Conservation (phyloP, 1,284 basidiomycete species). For the Ustilago trichophora region DNA sequence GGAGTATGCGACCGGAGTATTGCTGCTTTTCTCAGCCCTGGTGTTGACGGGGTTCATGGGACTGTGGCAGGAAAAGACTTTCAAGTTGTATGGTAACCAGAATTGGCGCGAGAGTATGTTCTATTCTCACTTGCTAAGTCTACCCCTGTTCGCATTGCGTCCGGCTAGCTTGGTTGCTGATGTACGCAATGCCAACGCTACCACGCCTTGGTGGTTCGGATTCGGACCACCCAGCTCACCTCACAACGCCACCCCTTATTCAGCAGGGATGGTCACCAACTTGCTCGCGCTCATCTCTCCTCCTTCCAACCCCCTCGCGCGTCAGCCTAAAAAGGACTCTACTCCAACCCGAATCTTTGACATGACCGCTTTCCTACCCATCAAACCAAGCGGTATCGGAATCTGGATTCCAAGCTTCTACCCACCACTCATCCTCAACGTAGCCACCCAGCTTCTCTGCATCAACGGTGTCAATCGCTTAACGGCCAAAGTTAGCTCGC, state of each 20-base stretch:
- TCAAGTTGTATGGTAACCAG: constrained; percentile 72
- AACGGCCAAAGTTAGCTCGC: constrained; percentile 76
- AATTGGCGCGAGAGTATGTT: constrained; percentile 93
- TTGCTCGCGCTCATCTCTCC: constrained; percentile 4
- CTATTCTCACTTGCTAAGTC: constrained; percentile 75
- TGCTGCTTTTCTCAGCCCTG: constrained; percentile 78
- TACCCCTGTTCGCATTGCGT: constrained; percentile 74
- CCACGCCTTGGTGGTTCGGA: constrained; percentile 50
- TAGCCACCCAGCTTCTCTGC: constrained; percentile 85
- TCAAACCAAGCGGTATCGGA: no score
- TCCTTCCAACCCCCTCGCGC: background rate
- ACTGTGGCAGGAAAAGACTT: constrained; percentile 84
- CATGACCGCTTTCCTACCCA: constrained; percentile 9
- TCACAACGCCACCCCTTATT: background rate
- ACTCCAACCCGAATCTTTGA: constrained; percentile 46
- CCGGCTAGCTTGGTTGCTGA: constrained; percentile 15
- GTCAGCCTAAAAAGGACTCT: background rate
- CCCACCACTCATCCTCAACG: constrained; percentile 76
- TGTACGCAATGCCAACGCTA: constrained; percentile 43
- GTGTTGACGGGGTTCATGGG: constrained; percentile 84
- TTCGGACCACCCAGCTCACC: constrained; percentile 10
- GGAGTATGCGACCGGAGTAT: constrained; percentile 77
- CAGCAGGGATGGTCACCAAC: constrained; percentile 56
- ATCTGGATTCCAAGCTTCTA: constrained; percentile 75
- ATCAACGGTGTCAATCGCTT: constrained; percentile 89